Conservation (phyloP, 1,139 yeast genomes). For the Diutina neorugosa region DNA sequence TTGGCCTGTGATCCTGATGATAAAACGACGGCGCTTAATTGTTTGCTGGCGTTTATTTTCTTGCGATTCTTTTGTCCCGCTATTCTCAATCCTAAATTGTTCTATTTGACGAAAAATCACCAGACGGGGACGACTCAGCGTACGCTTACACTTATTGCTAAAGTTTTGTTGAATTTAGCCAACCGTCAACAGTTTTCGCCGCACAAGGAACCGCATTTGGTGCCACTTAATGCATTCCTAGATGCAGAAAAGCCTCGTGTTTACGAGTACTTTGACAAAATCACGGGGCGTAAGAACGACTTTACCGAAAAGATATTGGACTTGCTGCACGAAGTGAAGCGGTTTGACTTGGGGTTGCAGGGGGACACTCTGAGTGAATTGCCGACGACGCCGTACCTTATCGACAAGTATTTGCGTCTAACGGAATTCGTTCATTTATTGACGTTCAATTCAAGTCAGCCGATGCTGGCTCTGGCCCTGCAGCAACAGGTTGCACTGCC, state of each 20-base stretch:
- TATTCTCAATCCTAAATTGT: slow-evolving; percentile 74
- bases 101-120: slow-evolving; percentile 58
- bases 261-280: slow-evolving; percentile 53
- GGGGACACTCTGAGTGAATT: slow-evolving; percentile 40
- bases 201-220: slow-evolving; percentile 75
- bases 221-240: slow-evolving; percentile 58
- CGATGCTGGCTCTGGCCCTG: neutral
- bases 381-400: slow-evolving; percentile 57
- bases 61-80: slow-evolving; percentile 88
- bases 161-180: slow-evolving; percentile 67
- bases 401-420: slow-evolving; percentile 52
- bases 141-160: slow-evolving; percentile 74
- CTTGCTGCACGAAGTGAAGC: slow-evolving; percentile 42
- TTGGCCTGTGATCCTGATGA: slow-evolving; percentile 48
- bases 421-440: slow-evolving; percentile 41
- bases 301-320: slow-evolving; percentile 48
- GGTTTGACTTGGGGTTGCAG: slow-evolving; percentile 30
- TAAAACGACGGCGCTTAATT: slow-evolving; percentile 44
- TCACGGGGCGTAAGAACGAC: slow-evolving; percentile 61
- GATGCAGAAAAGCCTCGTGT: slow-evolving; percentile 46
- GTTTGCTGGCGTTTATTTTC: slow-evolving; percentile 75
- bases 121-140: slow-evolving; percentile 64
- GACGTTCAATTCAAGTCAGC: slow-evolving; percentile 5
- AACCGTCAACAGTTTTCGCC: slow-evolving; percentile 60
- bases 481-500: neutral